A percentile compares a stretch with the other conserved stretches of the same genome.
Conservation (phyloP, 2,329 filamentous ascomycete species). For the Dothideomycetes sp. region DNA sequence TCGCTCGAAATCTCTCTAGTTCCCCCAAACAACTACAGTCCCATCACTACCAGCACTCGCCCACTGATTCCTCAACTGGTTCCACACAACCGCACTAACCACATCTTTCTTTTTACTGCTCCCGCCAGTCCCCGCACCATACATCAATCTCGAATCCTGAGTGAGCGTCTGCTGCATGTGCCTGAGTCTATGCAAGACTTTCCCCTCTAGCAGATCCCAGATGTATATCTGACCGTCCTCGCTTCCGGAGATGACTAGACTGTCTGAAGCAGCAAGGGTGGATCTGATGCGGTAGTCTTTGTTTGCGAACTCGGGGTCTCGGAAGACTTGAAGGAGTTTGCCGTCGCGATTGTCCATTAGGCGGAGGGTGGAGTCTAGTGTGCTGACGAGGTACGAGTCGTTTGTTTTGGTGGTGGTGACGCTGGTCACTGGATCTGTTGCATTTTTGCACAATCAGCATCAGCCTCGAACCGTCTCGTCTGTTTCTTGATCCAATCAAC, state of each 20-base stretch:
- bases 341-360: slow-evolving; percentile 73
- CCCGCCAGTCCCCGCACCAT: slow-evolving; percentile 21
- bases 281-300: slow-evolving; percentile 64
- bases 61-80: slow-evolving; percentile 34
- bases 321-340: slow-evolving; percentile 61
- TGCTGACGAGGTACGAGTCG: slow-evolving; percentile 62
- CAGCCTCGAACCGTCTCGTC: no score
- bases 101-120: slow-evolving; percentile 29
- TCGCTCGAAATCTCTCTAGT: no score
- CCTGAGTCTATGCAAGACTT: slow-evolving; percentile 50
- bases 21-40: slow-evolving; percentile 24
- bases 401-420: slow-evolving; percentile 60
- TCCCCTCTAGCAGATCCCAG: slow-evolving; percentile 76
- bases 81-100: slow-evolving; percentile 38
- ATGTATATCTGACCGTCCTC: slow-evolving; percentile 65
- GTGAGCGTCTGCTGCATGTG: slow-evolving; percentile 23
- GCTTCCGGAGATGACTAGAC: slow-evolving; percentile 68
- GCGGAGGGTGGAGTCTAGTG: slow-evolving; percentile 64
- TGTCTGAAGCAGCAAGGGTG: slow-evolving; percentile 64
- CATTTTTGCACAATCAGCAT: slow-evolving; percentile 10
- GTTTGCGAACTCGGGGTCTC: slow-evolving; percentile 48
- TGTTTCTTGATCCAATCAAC: not conserved
- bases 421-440: slow-evolving; percentile 57
- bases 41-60: slow-evolving; percentile 40
- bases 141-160: slow-evolving; percentile 12